Percentiles rank a stretch among this genome's conserved stretches.
phyloP scores from a whole-genome alignment of 495 filamentous ascomycete genomes.

The Opeltia flavorubescens region DNA sequence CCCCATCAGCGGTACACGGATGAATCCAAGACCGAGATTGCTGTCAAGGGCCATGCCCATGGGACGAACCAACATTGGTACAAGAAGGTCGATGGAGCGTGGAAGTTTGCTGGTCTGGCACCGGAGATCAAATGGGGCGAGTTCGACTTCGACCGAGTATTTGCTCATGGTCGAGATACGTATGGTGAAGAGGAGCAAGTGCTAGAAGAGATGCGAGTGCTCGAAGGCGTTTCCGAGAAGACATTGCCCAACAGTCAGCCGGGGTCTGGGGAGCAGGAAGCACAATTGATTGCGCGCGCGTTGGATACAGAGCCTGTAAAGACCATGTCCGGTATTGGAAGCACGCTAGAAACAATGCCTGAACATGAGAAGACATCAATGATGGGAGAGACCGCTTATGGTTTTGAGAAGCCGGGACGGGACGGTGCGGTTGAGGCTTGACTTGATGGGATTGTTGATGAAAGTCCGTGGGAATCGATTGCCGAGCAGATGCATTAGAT shows the following conservation, averaged over 20 bases:
- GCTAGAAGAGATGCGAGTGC: not conserved
- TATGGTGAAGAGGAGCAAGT: constrained; percentile 4
- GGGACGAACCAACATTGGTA: constrained; percentile 14
- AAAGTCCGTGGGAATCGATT: too few species aligned
- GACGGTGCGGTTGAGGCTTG: not conserved
- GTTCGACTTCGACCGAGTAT: constrained; percentile 10
- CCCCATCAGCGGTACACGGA: constrained; percentile 38
- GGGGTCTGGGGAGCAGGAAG: too few species aligned
- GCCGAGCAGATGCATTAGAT: too few species aligned
- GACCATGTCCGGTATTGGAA: not conserved
- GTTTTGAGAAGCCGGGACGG: too few species aligned
- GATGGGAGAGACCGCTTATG: too few species aligned
- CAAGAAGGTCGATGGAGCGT: constrained; percentile 10
- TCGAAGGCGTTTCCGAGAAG: not conserved
- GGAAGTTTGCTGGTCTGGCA: constrained; percentile 13
- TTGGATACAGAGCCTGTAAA: not conserved
- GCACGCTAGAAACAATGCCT: constrained; percentile 1
- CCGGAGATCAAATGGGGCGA: constrained; percentile 12
- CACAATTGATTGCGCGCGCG: too few species aligned
- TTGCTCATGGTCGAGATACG: constrained; percentile 6
- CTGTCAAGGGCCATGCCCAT: constrained; percentile 11
- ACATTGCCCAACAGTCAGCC: too few species aligned
- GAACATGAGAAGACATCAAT: too few species aligned
- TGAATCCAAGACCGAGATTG: constrained; percentile 5
- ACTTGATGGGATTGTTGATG: too few species aligned